Percentiles rank a stretch among this genome's conserved stretches.
Conservation (phyloP, 225 moss, liverwort and hornwort genomes). For the Asterella californica region DNA sequence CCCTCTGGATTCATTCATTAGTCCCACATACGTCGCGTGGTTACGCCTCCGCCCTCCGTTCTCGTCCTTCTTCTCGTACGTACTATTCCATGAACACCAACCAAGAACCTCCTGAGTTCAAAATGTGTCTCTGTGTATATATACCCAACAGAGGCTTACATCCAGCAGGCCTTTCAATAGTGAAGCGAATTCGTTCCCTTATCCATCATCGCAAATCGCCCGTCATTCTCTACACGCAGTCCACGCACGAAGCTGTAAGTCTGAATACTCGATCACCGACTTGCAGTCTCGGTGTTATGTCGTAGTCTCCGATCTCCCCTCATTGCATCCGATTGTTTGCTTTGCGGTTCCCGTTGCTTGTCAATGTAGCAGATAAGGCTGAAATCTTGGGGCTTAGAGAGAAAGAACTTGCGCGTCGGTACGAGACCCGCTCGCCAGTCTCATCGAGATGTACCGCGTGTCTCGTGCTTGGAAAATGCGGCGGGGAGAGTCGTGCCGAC, state of each 20-base stretch:
- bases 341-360: too few species aligned
- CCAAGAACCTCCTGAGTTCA: neutral
- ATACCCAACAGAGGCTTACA: neutral
- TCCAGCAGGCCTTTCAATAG: neutral
- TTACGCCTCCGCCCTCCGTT: neutral
- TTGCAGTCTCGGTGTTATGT: too few species aligned
- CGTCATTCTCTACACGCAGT: neutral
- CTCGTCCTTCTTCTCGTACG: neutral
- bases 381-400: too few species aligned
- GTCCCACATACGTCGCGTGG: conserved; percentile 1
- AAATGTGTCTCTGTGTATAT: neutral
- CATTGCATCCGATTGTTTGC: too few species aligned
- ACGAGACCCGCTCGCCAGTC: too few species aligned
- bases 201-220: neutral
- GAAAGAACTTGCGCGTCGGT: too few species aligned
- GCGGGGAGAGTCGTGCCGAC: too few species aligned
- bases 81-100: conserved; percentile 3
- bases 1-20: neutral
- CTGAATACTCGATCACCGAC: too few species aligned
- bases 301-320: too few species aligned
- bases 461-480: too few species aligned
- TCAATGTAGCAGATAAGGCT: too few species aligned
- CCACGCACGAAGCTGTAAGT: neutral
- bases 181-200: neutral
- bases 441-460: too few species aligned